Base-by-base conservation (phyloP, 192 early-diverging fungal genomes). In the Coemansia sp. region DNA sequence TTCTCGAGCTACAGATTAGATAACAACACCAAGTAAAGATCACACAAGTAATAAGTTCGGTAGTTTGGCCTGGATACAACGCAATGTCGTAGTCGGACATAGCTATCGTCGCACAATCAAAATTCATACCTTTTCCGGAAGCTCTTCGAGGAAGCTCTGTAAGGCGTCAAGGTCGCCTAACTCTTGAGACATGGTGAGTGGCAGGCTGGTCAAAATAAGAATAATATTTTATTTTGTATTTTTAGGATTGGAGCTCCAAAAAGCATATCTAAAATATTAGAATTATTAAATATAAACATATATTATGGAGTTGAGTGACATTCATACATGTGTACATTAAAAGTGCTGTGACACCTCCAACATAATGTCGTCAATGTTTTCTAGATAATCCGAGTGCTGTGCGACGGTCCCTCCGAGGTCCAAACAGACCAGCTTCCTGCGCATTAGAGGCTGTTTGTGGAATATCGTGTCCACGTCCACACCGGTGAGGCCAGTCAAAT, bases 331-430 rank as follows among this genome's bases (percentile, higher is more conserved):
- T 18, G 10, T 10, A 20, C 20, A 29, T 24, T n/a, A 78, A 15
- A 78, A 32, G 8, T 64, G 20, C 1, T 62, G 71, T 0, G 71
- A 69, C n/a, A 79, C 56, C 41, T 79, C 76, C 3, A 79, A 71
- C 65, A 74, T 74, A 3, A 83, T 69, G 24, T 74, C 72, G 30
- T 71, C 71, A 12, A 78, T 40, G 34, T 59, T 66, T 38, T 56
- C 64, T 15, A 78, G 52, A 45, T 83, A 83, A 32, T 83, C 75
- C 9, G 62, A 34, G 63, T 83, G 81, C 41, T 69, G 73, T 10
- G 40, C 27, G 50, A 83, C 70, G 30, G 69, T 64, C 0, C 22
- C 29, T 1, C 65, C 58, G 16, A 83, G 65, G 35, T 83, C 70
- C 18, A 83, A 16, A 29, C 69, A 70, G 2, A 61, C 50, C 9